phyloP scores from a whole-genome alignment of 805 yeast species.

The Candida verbasci region DNA sequence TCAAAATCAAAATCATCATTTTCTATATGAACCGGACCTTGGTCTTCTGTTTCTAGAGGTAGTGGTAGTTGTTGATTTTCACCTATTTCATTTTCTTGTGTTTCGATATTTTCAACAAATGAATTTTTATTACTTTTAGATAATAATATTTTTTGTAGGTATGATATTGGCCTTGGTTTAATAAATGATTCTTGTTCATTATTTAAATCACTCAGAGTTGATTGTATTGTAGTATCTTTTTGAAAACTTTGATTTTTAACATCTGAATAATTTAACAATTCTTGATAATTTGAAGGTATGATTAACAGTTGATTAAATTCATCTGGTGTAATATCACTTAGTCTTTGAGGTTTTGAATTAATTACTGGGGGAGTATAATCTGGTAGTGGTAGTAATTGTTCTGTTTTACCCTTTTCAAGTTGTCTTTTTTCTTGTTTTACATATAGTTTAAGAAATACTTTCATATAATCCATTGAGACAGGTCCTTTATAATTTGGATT shows the following conservation, averaged over 20 bases:
- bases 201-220: no score
- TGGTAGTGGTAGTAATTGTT: constrained; percentile 9
- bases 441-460: constrained; percentile 31
- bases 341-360: no score
- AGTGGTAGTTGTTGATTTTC: not conserved
- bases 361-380: no score
- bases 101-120: not conserved
- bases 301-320: constrained; percentile 27
- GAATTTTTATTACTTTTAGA: constrained; percentile 6
- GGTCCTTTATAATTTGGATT: constrained; percentile 32
- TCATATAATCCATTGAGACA: constrained; percentile 32
- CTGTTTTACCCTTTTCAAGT: constrained; percentile 7
- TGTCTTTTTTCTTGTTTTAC: constrained; percentile 2
- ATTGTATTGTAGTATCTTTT: no score
- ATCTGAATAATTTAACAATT: not conserved
- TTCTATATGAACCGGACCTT: no score
- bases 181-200: not conserved
- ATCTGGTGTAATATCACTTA: constrained; percentile 7
- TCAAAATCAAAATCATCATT: not conserved
- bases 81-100: not conserved
- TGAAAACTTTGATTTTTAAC: no score
- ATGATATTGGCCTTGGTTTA: constrained; percentile 16
- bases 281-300: constrained; percentile 16
- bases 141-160: constrained; percentile 28
- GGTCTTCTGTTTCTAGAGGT: not conserved